Percentiles rank a stretch among this genome's conserved stretches.
Conservation (phyloP, 106 monocot genomes). For the Dendrobium catenatum region DNA sequence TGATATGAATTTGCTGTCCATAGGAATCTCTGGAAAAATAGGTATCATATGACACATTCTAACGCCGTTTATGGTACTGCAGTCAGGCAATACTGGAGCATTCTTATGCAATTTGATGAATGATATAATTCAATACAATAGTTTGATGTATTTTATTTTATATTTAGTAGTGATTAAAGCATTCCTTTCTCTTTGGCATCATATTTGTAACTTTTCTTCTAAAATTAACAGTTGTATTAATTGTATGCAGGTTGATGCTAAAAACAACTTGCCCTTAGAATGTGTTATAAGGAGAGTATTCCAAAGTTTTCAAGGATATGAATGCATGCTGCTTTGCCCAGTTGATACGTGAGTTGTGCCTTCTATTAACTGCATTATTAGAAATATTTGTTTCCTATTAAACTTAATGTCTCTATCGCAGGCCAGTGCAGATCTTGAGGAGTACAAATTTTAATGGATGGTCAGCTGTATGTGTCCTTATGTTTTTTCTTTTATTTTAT, state of each 20-base stretch:
- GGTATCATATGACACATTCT: too few relatives aligned
- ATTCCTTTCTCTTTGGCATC: not conserved
- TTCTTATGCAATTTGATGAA: not conserved
- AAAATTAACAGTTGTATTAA: not conserved
- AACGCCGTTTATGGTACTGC: not conserved
- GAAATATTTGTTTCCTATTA: not conserved
- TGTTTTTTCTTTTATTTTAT: not conserved
- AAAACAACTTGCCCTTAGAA: slow-evolving; percentile 77
- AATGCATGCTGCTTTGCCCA: slow-evolving; percentile 96
- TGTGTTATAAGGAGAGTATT: slow-evolving; percentile 93
- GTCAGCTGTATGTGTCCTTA: slow-evolving; percentile 66
- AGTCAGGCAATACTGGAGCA: not conserved
- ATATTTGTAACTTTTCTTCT: not conserved
- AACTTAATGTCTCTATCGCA: slow-evolving; percentile 26
- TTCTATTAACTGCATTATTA: not conserved
- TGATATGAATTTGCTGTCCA: too few relatives aligned
- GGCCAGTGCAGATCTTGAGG: slow-evolving; percentile 93
- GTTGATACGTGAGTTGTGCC: slow-evolving; percentile 69
- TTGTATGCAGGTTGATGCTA: slow-evolving; percentile 69
- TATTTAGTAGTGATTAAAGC: not conserved
- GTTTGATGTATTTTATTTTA: not conserved
- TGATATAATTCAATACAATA: not conserved
- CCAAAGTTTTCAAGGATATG: slow-evolving; percentile 64
- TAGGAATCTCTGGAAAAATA: too few relatives aligned
- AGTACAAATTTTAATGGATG: slow-evolving; percentile 93